Percentiles rank a stretch among this genome's conserved stretches.
These are phyloP conservation scores for Hyphopichia wangnamkhiaoensis DNA, from an alignment of 1,139 yeast species.

Conservation along the genomic window DNA sequence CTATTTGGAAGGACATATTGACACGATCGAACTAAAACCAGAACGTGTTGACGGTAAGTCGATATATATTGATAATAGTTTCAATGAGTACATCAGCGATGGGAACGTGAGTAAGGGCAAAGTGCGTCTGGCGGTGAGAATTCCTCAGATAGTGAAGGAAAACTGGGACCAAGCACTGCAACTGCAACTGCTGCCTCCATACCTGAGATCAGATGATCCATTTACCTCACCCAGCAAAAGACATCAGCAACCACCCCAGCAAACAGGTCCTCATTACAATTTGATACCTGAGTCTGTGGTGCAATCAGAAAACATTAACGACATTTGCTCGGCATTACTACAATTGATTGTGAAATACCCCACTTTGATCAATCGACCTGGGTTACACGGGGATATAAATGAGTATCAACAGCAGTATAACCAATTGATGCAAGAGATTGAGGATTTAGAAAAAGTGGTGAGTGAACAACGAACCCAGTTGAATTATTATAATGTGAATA, in stretches of 20 bases:
- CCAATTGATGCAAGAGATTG: slow-evolving; percentile 24
- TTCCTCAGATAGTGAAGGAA: slow-evolving; percentile 19
- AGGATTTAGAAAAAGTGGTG: slow-evolving; percentile 25
- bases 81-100: slow-evolving; percentile 17
- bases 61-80: slow-evolving; percentile 25
- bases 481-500: slow-evolving; percentile 25
- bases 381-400: slow-evolving; percentile 20
- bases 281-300: slow-evolving; percentile 9
- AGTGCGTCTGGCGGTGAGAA: slow-evolving; percentile 23
- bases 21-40: slow-evolving; percentile 19
- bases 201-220: not conserved
- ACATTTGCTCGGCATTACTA: slow-evolving; percentile 21
- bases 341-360: slow-evolving; percentile 30
- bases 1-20: not conserved
- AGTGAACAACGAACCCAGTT: slow-evolving; percentile 30
- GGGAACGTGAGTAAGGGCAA: not conserved
- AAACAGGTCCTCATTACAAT: not conserved
- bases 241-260: not conserved
- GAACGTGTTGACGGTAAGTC: slow-evolving; percentile 43
- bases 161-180: slow-evolving; percentile 1
- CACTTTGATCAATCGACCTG: slow-evolving; percentile 24
- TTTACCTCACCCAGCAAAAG: not conserved
- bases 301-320: slow-evolving; percentile 15
- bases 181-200: not conserved
- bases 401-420: slow-evolving; percentile 23